Evolutionary conservation across 2,329 filamentous ascomycete genomes (phyloP).

Genomic region (Penicillium sp.): DNA sequence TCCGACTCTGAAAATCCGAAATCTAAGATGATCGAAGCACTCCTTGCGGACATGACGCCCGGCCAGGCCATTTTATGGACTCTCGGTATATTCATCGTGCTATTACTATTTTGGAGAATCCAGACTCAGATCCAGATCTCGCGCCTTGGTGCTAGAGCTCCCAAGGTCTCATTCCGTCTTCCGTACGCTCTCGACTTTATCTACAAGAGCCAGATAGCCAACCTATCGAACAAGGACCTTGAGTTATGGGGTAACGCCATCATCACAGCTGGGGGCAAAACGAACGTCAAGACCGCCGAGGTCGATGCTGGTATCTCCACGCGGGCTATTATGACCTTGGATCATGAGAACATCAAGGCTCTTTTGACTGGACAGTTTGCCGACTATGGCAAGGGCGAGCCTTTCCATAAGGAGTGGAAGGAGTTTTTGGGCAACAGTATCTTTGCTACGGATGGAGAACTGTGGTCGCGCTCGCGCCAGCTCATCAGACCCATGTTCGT

Average conservation of each 20-base stretch:
- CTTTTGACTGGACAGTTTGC: constrained; percentile 80
- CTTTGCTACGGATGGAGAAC: constrained; percentile 72
- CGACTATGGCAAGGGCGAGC: constrained; percentile 75
- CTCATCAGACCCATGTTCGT: constrained; percentile 84
- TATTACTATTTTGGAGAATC: constrained; percentile 30
- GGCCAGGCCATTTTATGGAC: constrained; percentile 39
- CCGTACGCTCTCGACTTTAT: constrained; percentile 59
- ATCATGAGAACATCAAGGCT: constrained; percentile 88
- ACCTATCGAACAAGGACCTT: constrained; percentile 53
- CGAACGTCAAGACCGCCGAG: constrained; percentile 27
- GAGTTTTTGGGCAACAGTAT: constrained; percentile 81
- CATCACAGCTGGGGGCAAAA: constrained; percentile 23
- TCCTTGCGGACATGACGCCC: constrained; percentile 46
- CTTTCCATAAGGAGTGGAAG: constrained; percentile 70
- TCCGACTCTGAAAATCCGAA: neutral
- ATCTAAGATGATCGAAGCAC: constrained; percentile 46
- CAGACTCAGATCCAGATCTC: constrained; percentile 29
- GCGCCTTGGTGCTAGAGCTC: constrained; percentile 35
- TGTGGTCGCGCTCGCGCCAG: constrained; percentile 78
- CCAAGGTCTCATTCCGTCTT: constrained; percentile 31
- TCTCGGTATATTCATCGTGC: constrained; percentile 38
- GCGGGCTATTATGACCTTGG: constrained; percentile 69
- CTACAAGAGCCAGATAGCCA: constrained; percentile 51
- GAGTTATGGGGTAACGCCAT: constrained; percentile 59
- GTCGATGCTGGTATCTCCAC: constrained; percentile 29